phyloP scores from a whole-genome alignment of 169 alveolate genomes.

The Prorocentrum cordatum region DNA sequence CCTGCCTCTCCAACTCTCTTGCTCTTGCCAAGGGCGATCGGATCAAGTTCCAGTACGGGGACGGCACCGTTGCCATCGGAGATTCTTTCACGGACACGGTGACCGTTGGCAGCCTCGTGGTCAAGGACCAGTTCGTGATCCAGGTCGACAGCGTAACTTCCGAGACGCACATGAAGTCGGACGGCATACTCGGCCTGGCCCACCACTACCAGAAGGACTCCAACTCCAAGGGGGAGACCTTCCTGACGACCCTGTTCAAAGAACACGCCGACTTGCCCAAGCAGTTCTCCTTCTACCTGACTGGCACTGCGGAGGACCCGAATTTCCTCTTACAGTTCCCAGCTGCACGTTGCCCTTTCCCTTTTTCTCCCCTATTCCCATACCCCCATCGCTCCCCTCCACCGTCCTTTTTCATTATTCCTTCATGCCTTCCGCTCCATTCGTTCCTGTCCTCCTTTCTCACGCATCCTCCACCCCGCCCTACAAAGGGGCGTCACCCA shows the following conservation, averaged over 20 bases:
- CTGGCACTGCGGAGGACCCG: too few species aligned
- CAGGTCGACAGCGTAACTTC: slow-evolving; percentile 45
- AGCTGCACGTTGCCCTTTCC: too few species aligned
- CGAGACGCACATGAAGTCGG: slow-evolving; percentile 63
- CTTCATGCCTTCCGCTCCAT: too few species aligned
- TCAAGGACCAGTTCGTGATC: slow-evolving; percentile 3
- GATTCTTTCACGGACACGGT: too few species aligned
- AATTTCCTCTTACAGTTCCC: too few species aligned
- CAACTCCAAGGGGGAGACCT: slow-evolving; percentile 24
- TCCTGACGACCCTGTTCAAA: slow-evolving; percentile 23
- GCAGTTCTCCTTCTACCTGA: slow-evolving; percentile 49
- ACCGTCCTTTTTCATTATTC: too few species aligned
- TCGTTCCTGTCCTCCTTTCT: too few species aligned
- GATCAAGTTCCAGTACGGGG: slow-evolving; percentile 61
- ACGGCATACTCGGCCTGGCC: slow-evolving; percentile 44
- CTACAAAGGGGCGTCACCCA: too few species aligned
- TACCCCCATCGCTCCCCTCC: too few species aligned
- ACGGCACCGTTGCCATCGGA: slow-evolving; percentile 65
- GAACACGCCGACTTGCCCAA: slow-evolving; percentile 27
- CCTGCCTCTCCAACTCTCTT: too few species aligned
- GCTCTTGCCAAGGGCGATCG: slow-evolving; percentile 22
- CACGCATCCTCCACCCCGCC: too few species aligned
- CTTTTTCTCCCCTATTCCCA: too few species aligned
- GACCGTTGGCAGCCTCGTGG: neutral
- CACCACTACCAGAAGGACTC: slow-evolving; percentile 41